Base-by-base conservation (phyloP, 2,329 filamentous ascomycete species). In the Sporothrix euskadiensis region DNA sequence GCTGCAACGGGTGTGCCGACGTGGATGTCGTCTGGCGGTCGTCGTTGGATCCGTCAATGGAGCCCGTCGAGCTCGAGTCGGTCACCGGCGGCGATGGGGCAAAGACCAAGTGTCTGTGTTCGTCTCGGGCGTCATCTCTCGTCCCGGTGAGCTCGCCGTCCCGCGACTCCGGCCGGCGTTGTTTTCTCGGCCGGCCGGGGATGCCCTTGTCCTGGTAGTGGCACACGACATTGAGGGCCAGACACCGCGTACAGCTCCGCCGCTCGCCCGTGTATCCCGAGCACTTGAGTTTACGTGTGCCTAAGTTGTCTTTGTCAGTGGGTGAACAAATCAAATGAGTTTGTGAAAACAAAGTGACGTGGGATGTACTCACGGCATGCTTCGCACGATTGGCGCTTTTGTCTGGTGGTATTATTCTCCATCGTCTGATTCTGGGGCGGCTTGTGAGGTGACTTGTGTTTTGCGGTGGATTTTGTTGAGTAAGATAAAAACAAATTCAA, bases 371-470 rank as follows among this genome's bases (percentile, higher is more conserved):
- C 52, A 73, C 72, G 72, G 69, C 72, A 73, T 52, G 72, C 68
- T 52, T 73, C 72, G 49, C 72, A 73, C 12, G 72, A 73, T 59
- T 73, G 72, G n/a, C 72, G 72, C 69, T 73, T 73, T 30, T 73
- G 72, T 57, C 69, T 56, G 16, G 54, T 16, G 47, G 56, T 56
- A 47, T 63, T 19, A 19, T 68, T 49, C 61, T 69, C 22, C 56
- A 44, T 41, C 52, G 59, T 63, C 30, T 26, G 52, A 56, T 56
- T 56, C 22, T 54, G 26, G 26, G 26, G 26, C 26, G 26, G 26
- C 26, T 26, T 26, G 26, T 26, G 26, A 26, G 26, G 26, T 2
- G 26, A 26, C 26, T 26, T 26, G 26, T 26, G 26, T 61, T 61
- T 41, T 63, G n/a, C 52, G 52, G 52, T 56, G 52, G 52, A 30